Percentiles rank a stretch among this genome's conserved stretches.
These are phyloP conservation scores for Mesembryanthemum crystallinum DNA, from an alignment of 148 eudicot species.

Conservation along the genomic window DNA sequence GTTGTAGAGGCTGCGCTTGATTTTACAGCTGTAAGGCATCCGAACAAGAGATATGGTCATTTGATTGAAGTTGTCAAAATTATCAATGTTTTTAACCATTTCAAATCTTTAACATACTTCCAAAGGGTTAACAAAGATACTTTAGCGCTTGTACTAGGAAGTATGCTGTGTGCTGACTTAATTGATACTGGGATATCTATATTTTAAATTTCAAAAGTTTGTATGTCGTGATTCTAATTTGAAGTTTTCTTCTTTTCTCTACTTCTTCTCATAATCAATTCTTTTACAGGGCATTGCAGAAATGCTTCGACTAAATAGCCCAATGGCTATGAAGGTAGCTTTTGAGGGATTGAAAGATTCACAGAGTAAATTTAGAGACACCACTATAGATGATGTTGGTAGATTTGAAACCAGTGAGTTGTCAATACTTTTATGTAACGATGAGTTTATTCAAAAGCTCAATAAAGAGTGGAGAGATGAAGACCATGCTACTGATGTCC, in stretches of 20 bases:
- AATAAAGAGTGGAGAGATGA: constrained; percentile 96
- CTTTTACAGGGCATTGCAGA: constrained; percentile 71
- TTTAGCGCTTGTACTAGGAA: neutral
- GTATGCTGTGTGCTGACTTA: neutral
- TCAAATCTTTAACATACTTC: too few relatives aligned
- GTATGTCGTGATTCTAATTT: neutral
- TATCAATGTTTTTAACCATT: neutral
- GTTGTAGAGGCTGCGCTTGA: neutral
- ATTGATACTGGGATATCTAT: too few relatives aligned
- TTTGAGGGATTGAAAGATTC: constrained; percentile 61
- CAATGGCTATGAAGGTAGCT: constrained; percentile 85
- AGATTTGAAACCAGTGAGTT: constrained; percentile 69
- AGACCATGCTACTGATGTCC: constrained; percentile 94
- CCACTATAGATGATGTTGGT: constrained; percentile 55
- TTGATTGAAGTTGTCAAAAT: neutral
- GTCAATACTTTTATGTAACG: constrained; percentile 86
- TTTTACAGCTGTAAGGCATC: too few relatives aligned
- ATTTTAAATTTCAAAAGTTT: neutral
- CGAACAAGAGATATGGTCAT: neutral
- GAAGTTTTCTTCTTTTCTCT: neutral
- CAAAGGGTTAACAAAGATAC: neutral
- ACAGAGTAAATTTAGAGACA: constrained; percentile 71
- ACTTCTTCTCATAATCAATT: neutral
- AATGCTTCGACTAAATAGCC: constrained; percentile 77
- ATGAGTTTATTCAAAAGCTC: constrained; percentile 68